A percentile compares a stretch with the other conserved stretches of the same genome.
Conservation (phyloP, 179 eudicot species). For the Dionaea muscipula region DNA sequence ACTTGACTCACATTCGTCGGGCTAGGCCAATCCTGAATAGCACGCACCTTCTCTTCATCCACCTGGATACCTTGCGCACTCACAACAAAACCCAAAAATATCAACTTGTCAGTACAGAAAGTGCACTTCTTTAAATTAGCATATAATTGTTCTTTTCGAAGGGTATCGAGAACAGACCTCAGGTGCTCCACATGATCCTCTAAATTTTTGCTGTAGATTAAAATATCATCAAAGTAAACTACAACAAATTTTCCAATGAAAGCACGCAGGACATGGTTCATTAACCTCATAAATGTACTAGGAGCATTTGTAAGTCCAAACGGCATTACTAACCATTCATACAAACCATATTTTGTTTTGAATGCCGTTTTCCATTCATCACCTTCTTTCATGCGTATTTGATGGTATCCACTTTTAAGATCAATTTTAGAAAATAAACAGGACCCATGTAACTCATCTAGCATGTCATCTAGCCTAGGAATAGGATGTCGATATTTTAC, state of each 20-base stretch:
- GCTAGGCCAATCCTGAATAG: background rate
- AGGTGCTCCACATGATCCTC: background rate
- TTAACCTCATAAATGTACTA: no score
- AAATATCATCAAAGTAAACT: slow-evolving; percentile 6
- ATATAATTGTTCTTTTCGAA: background rate
- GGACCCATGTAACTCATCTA: background rate
- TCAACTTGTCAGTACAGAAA: no score
- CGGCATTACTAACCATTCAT: no score
- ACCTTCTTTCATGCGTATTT: background rate
- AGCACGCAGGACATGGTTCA: no score
- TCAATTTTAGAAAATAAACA: background rate
- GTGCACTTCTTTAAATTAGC: no score
- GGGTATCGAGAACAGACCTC: background rate
- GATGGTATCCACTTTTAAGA: background rate
- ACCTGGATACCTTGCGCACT: background rate
- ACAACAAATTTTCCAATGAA: no score
- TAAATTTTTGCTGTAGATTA: background rate
- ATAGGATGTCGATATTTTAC: no score
- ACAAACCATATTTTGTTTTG: background rate
- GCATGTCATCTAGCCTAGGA: background rate
- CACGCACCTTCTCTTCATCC: background rate
- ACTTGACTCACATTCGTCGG: background rate
- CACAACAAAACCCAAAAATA: background rate
- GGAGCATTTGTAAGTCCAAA: no score
- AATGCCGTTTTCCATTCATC: slow-evolving; percentile 6